Percentiles rank a stretch among this genome's conserved stretches.
Evolutionary conservation across 768 basidiomycete species (phyloP).

Genomic region (button mushroom (Agaricus bisporus)): DNA sequence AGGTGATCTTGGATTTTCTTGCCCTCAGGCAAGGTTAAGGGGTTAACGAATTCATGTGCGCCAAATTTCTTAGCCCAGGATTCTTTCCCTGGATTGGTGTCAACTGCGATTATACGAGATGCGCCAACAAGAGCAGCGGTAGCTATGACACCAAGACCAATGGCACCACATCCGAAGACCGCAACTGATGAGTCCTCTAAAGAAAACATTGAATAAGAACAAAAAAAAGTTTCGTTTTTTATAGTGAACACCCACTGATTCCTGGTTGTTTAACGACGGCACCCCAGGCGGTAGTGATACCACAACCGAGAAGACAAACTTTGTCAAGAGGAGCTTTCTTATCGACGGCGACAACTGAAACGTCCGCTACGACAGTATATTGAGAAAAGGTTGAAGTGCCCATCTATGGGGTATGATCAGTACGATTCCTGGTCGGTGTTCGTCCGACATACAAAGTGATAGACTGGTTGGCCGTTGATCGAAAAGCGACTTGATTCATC

Average conservation of each 20-base stretch:
- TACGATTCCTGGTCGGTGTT: neutral
- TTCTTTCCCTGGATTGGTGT: constrained; percentile 84
- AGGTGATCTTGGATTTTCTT: constrained; percentile 86
- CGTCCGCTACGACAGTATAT: constrained; percentile 97
- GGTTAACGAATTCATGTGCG: constrained; percentile 93
- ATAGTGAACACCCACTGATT: constrained; percentile 46
- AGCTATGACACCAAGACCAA: constrained; percentile 89
- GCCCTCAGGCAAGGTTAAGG: constrained; percentile 63
- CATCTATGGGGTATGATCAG: constrained; percentile 54
- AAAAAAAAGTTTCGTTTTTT: neutral
- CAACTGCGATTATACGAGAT: constrained; percentile 86
- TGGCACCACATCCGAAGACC: constrained; percentile 94
- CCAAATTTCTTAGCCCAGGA: constrained; percentile 89
- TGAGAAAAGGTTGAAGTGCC: constrained; percentile 99
- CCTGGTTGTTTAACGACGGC: constrained; percentile 89
- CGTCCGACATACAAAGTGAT: constrained; percentile 74
- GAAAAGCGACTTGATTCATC: constrained; percentile 86
- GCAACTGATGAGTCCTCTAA: constrained; percentile 85
- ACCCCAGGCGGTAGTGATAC: constrained; percentile 98
- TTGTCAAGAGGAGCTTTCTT: constrained; percentile 85
- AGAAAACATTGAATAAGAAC: neutral
- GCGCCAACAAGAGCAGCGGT: constrained; percentile 76
- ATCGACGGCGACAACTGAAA: constrained; percentile 90
- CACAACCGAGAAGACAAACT: constrained; percentile 94
- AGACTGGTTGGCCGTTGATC: constrained; percentile 77